phyloP scores from a whole-genome alignment of 1,284 basidiomycete genomes.

The Naganishia liquefaciens region DNA sequence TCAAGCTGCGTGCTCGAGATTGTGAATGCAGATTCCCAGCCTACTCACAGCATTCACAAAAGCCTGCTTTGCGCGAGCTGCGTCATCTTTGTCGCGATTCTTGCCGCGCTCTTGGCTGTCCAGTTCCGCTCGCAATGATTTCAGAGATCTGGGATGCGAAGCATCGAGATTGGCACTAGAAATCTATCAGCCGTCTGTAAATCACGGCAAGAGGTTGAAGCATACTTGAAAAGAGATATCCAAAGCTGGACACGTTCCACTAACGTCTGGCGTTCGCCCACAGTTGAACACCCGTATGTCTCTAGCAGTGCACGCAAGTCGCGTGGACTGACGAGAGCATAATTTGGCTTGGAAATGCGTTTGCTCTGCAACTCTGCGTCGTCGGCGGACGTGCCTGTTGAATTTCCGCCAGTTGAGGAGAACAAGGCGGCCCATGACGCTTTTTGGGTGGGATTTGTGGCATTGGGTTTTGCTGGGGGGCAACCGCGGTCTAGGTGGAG shows the following conservation, averaged over 20 bases:
- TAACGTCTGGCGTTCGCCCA: conserved; percentile 46
- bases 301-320: conserved; percentile 44
- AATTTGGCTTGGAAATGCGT: conserved; percentile 52
- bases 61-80: conserved; percentile 46
- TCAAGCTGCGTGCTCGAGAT: neutral
- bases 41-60: conserved; percentile 29
- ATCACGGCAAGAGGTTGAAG: neutral
- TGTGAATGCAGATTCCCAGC: neutral
- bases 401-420: conserved; percentile 36
- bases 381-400: neutral
- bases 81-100: conserved; percentile 40
- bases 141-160: conserved; percentile 46
- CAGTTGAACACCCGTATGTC: conserved; percentile 45
- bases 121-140: conserved; percentile 45
- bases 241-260: conserved; percentile 48
- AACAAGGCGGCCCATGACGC: conserved; percentile 52
- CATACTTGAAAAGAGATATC: conserved; percentile 50
- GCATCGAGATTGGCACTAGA: conserved; percentile 49
- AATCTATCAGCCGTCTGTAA: neutral
- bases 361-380: conserved; percentile 42
- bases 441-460: conserved; percentile 37
- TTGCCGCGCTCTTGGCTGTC: conserved; percentile 41
- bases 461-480: conserved; percentile 39
- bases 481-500: conserved; percentile 51
- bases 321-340: conserved; percentile 43